Percentiles rank a stretch among this genome's conserved stretches.
Conservation (phyloP, 306 rosid genomes). For the Fragaria iinumae region DNA sequence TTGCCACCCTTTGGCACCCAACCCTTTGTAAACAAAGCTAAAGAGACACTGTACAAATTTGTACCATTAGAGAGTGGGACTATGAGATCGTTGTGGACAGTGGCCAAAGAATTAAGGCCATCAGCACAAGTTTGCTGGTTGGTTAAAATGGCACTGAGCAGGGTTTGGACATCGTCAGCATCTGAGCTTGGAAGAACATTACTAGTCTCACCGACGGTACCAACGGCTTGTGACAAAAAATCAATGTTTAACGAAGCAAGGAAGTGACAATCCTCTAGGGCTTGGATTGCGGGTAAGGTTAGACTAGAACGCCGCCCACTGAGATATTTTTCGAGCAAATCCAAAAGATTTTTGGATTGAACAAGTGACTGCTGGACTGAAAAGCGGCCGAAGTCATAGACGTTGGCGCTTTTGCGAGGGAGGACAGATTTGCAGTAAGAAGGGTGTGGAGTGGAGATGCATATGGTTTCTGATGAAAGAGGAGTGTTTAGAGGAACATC, state of each 20-base stretch:
- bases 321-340: conserved; percentile 22
- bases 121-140: conserved; percentile 37
- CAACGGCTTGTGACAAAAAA: conserved; percentile 9
- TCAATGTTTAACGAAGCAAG: conserved; percentile 29
- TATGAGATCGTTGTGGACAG: conserved; percentile 12
- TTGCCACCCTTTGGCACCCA: conserved; percentile 38
- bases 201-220: background rate
- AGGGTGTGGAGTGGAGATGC: conserved; percentile 35
- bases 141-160: conserved; percentile 40
- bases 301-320: conserved; percentile 9
- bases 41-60: conserved; percentile 30
- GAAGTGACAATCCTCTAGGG: conserved; percentile 31
- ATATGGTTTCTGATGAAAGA: conserved; percentile 20
- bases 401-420: conserved; percentile 17
- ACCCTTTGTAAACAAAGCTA: conserved; percentile 32
- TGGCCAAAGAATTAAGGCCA: conserved; percentile 17
- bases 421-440: conserved; percentile 35
- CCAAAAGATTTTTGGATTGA: conserved; percentile 21
- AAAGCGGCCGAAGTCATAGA: conserved; percentile 31
- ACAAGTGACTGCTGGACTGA: conserved; percentile 28
- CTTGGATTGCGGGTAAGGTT: conserved; percentile 17
- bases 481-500: conserved; percentile 23
- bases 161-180: conserved; percentile 37
- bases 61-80: conserved; percentile 20
- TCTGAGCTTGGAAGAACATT: conserved; percentile 23